Percentiles rank a stretch among this genome's conserved stretches.
Conservation (phyloP, 192 early-diverging fungal genomes). For the Umbelopsis sp. region DNA sequence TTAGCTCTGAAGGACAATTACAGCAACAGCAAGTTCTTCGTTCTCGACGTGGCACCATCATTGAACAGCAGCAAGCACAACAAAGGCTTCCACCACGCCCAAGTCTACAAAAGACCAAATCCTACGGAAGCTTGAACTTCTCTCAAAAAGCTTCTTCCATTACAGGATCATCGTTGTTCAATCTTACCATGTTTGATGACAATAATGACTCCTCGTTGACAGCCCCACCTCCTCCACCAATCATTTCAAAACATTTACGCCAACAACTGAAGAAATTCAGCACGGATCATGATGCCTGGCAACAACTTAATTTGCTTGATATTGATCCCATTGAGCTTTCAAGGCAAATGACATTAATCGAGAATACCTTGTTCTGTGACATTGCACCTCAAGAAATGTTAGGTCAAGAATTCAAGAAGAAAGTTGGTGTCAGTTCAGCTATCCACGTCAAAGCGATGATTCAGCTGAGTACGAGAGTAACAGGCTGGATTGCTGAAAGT, state of each 20-base stretch:
- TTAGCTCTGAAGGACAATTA: neutral
- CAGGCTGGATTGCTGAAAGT: slow-evolving; percentile 76
- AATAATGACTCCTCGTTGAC: slow-evolving; percentile 3
- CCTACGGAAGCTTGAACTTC: neutral
- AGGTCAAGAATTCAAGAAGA: slow-evolving; percentile 28
- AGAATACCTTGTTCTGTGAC: slow-evolving; percentile 66
- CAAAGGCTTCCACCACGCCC: neutral
- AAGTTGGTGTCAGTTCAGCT: slow-evolving; percentile 26
- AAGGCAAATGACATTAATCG: slow-evolving; percentile 75
- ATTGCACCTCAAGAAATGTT: slow-evolving; percentile 68
- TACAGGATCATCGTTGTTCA: slow-evolving; percentile 5
- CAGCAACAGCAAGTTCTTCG: slow-evolving; percentile 15
- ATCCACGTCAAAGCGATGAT: slow-evolving; percentile 46
- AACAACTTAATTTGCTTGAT: slow-evolving; percentile 28
- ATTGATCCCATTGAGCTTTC: slow-evolving; percentile 68
- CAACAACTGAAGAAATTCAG: slow-evolving; percentile 9
- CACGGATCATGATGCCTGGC: neutral
- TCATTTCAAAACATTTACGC: slow-evolving; percentile 3
- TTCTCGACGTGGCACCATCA: neutral
- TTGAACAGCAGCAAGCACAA: neutral
- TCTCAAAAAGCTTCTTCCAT: neutral
- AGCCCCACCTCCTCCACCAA: slow-evolving; percentile 11
- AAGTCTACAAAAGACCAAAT: slow-evolving; percentile 12
- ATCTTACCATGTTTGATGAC: slow-evolving; percentile 10
- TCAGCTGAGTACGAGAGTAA: slow-evolving; percentile 39